Base-by-base conservation (phyloP, 164 flowering plant species). In the Aristolochia californica region DNA sequence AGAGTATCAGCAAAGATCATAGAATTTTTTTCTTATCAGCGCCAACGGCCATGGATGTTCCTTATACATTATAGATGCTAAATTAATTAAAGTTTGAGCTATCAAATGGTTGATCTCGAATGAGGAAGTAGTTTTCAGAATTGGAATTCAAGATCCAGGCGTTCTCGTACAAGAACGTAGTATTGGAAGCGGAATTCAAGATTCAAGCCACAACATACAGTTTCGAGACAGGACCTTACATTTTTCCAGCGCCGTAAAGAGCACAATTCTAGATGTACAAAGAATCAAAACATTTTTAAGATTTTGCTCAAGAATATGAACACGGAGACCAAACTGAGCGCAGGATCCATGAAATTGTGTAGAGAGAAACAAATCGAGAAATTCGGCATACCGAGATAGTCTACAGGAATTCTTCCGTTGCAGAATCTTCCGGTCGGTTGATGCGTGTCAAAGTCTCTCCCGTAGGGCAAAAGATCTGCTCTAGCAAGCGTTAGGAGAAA, bases 381-480 rank as follows among this genome's bases (percentile, higher is more conserved):
- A 48, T 25, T 23, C 1, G 16, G 60, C 1, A 45, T 75, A 88
- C 98, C 97, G 16, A 88, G 84, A 84, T 72, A 93, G 70, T 85
- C 95, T 43, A 89, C 96, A 0, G 93, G 84, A 56, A 82, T 81
- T 60, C 95, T 77, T 26, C 98, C 95, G 72, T 93, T 88, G 56
- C 80, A 78, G 79, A 93, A 88, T 25, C 97, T 72, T 4, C 98
- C 98, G 13, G 96, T 91, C 2, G 98, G 95, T 10, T 16, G 56
- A 56, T 81, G 87, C 13, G 96, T 83, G 44, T 91, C 98, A 61
- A 91, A 91, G 61, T 91, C 98, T 55, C 95, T 70, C 0, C 97
- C 98, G 26, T 88, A 93, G 0, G 98, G 98, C 43, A 57, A 73
- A 18, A 70, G 75, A 72, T 85, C 82, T 4, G 97, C 93, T 0